Conservation (phyloP, 768 basidiomycete genomes). For the Strobilomyces confusus region DNA sequence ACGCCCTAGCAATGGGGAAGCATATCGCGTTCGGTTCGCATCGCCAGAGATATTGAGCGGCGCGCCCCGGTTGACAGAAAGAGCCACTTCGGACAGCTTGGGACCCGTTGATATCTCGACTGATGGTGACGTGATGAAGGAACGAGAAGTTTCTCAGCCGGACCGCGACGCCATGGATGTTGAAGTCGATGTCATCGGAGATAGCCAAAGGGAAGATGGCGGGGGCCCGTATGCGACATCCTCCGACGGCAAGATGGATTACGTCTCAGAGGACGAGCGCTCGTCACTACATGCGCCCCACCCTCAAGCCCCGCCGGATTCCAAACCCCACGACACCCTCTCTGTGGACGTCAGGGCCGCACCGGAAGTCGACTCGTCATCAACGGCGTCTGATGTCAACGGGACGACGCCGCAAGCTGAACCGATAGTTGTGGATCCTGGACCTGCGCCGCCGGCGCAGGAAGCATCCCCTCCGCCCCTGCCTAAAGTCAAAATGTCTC, state of each 20-base stretch:
- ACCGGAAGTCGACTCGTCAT: background rate
- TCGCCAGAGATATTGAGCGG: constrained; percentile 28
- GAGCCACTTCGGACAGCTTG: background rate
- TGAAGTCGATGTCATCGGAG: constrained; percentile 10
- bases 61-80: constrained; percentile 11
- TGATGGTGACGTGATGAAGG: background rate
- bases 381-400: background rate
- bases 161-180: constrained; percentile 23
- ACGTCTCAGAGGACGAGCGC: background rate
- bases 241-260: background rate
- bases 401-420: constrained; percentile 8
- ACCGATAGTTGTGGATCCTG: constrained; percentile 7
- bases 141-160: background rate
- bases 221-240: background rate
- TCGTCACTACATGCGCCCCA: background rate
- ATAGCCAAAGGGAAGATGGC: background rate
- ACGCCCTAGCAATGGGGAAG: constrained; percentile 13
- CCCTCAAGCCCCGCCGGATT: background rate
- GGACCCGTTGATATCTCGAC: background rate
- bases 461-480: constrained; percentile 31
- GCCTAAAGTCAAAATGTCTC: constrained; percentile 53
- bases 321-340: background rate
- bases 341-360: background rate
- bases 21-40: constrained; percentile 26
- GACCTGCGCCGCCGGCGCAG: constrained; percentile 2